Percentiles rank a stretch among this genome's conserved stretches.
These are phyloP conservation scores for Cylindrotheca closterium DNA, from an alignment of 108 stramenopile genomes.

Conservation along the genomic window DNA sequence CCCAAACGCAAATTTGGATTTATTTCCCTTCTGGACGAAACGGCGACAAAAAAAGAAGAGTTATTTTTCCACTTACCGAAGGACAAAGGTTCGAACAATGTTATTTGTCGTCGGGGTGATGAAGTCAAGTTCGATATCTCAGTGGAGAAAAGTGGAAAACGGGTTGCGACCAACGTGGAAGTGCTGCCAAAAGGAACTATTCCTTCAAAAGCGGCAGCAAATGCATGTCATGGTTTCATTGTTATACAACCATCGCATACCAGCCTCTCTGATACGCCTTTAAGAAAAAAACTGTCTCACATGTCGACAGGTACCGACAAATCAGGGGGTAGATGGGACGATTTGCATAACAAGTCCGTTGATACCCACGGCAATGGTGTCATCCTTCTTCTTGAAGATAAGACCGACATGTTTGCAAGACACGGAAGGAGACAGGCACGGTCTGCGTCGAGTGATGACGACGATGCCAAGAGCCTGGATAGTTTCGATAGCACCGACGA, in stretches of 20 bases:
- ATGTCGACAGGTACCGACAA: constrained; percentile 7
- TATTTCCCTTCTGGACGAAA: constrained; percentile 67
- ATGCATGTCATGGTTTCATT: constrained; percentile 62
- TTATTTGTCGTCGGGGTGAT: constrained; percentile 50
- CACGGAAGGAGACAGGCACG: constrained; percentile 7
- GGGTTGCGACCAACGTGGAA: constrained; percentile 52
- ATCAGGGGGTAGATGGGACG: constrained; percentile 47
- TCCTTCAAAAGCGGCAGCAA: constrained; percentile 44
- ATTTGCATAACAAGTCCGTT: constrained; percentile 20
- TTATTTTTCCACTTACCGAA: constrained; percentile 61
- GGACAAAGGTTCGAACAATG: constrained; percentile 28
- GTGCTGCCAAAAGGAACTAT: constrained; percentile 62
- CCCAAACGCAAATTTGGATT: constrained; percentile 72
- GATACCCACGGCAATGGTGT: constrained; percentile 53
- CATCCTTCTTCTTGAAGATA: constrained; percentile 69
- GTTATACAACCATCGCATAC: constrained; percentile 79
- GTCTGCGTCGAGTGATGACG: constrained; percentile 16
- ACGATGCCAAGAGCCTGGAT: constrained; percentile 20
- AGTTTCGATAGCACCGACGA: constrained; percentile 18
- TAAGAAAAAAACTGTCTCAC: constrained; percentile 17
- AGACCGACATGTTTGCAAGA: constrained; percentile 49
- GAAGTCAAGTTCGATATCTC: constrained; percentile 73
- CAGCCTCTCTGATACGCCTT: constrained; percentile 39
- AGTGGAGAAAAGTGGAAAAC: constrained; percentile 62
- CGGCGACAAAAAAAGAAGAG: constrained; percentile 53